phyloP scores from a whole-genome alignment of 2,329 filamentous ascomycete species.

The Aureobasidium mangrovei region DNA sequence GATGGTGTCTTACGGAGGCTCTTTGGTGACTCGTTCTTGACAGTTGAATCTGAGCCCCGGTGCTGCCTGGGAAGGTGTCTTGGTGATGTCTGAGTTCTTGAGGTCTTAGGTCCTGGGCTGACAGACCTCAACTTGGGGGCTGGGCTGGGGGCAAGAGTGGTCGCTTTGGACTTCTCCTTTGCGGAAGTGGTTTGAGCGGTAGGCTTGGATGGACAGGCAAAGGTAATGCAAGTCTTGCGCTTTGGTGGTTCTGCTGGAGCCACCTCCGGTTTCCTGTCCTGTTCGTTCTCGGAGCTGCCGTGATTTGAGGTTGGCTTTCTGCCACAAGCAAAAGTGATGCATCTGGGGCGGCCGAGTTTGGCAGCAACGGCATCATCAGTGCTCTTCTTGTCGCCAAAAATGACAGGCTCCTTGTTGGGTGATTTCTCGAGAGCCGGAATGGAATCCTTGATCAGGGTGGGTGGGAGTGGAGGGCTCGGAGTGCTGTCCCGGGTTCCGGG shows the following conservation, averaged over 20 bases:
- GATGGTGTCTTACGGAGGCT: conserved; percentile 32
- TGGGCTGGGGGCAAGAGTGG: conserved; percentile 34
- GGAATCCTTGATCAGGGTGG: conserved; percentile 38
- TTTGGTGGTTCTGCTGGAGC: conserved; percentile 30
- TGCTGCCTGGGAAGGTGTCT: conserved; percentile 28
- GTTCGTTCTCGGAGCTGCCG: conserved; percentile 24
- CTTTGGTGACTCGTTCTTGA: conserved; percentile 40
- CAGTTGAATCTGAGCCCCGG: conserved; percentile 43
- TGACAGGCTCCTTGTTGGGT: conserved; percentile 29
- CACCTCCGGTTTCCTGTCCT: conserved; percentile 20
- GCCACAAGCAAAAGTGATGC: conserved; percentile 86
- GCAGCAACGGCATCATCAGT: conserved; percentile 52
- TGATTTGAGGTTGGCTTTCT: conserved; percentile 41
- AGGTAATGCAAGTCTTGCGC: conserved; percentile 60
- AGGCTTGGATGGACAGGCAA: conserved; percentile 58
- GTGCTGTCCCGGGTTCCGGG: conserved; percentile 73
- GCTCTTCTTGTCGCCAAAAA: conserved; percentile 30
- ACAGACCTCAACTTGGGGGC: not conserved
- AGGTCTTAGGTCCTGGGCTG: conserved; percentile 18
- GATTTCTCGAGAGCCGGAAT: conserved; percentile 32
- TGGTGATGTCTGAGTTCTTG: conserved; percentile 22
- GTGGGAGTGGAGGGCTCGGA: conserved; percentile 74
- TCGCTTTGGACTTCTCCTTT: conserved; percentile 26
- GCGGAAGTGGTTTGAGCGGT: conserved; percentile 26
- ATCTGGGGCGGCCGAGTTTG: conserved; percentile 67